Conservation (phyloP, 306 rosid species). For the Purshia tridentata region DNA sequence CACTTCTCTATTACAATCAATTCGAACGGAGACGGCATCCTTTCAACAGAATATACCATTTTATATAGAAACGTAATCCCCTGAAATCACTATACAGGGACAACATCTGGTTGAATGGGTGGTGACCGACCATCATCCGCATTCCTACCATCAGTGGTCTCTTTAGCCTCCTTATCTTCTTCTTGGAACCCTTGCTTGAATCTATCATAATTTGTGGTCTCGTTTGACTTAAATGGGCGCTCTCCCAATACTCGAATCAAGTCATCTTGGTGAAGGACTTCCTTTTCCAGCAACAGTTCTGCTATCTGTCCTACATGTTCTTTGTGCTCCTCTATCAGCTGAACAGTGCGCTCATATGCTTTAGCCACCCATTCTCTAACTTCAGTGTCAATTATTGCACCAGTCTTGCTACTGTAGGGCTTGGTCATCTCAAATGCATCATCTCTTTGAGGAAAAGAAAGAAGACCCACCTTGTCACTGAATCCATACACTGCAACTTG, state of each 20-base stretch:
- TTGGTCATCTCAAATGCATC: constrained; percentile 33
- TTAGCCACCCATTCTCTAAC: constrained; percentile 47
- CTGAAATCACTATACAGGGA: constrained; percentile 1
- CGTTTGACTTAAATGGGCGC: constrained; percentile 31
- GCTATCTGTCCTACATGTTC: constrained; percentile 35
- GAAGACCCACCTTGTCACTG: constrained; percentile 45
- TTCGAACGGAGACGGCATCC: neutral
- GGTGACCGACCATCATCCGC: neutral
- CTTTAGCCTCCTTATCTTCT: constrained; percentile 23
- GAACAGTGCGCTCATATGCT: constrained; percentile 35
- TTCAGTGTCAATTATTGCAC: constrained; percentile 41
- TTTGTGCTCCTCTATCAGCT: constrained; percentile 39
- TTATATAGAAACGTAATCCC: neutral
- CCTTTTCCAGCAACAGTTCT: constrained; percentile 44
- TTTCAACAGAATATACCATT: neutral
- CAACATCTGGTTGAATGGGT: constrained; percentile 7
- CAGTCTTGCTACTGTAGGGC: constrained; percentile 45
- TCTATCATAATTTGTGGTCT: constrained; percentile 35
- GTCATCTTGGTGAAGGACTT: constrained; percentile 46
- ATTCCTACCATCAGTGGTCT: constrained; percentile 10
- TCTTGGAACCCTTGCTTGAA: constrained; percentile 37
- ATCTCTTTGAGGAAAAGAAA: constrained; percentile 40
- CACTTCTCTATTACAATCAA: neutral
- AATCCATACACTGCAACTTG: constrained; percentile 44
- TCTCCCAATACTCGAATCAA: constrained; percentile 39